phyloP scores from a whole-genome alignment of 352 stramenopile species.

The Pythium monospermum region DNA sequence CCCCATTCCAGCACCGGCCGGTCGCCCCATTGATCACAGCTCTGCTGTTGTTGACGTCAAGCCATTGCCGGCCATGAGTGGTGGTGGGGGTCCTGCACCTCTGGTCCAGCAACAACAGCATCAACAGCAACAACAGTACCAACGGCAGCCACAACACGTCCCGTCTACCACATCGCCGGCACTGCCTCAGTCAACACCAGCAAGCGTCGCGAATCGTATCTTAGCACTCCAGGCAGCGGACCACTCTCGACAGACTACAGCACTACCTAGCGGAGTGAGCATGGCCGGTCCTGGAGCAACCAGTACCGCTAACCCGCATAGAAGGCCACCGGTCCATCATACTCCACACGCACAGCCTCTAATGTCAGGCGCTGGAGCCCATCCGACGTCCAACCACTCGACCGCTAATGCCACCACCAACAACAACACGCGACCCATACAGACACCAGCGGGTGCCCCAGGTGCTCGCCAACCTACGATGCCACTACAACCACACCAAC shows the following conservation, averaged over 20 bases:
- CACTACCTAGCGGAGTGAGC: slow-evolving; percentile 5
- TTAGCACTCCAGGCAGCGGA: slow-evolving; percentile 30
- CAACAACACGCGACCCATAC: too few species aligned
- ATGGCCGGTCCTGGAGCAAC: too few species aligned
- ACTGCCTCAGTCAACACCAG: slow-evolving; percentile 19
- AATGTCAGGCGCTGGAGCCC: too few species aligned
- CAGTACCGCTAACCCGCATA: too few species aligned
- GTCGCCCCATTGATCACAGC: slow-evolving; percentile 1
- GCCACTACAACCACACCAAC: slow-evolving; percentile 9
- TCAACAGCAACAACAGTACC: slow-evolving; percentile 14
- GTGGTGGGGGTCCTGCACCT: not conserved
- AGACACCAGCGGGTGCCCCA: too few species aligned
- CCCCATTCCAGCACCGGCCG: slow-evolving; percentile 7
- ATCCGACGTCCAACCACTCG: too few species aligned
- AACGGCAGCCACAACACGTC: slow-evolving; percentile 6
- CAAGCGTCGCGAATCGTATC: slow-evolving; percentile 21
- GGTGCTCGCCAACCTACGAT: too few species aligned
- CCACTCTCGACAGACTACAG: slow-evolving; percentile 18
- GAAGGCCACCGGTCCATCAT: too few species aligned
- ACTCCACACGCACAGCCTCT: too few species aligned
- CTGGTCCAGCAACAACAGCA: slow-evolving; percentile 6
- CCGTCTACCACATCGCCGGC: slow-evolving; percentile 22
- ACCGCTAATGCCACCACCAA: too few species aligned
- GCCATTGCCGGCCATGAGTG: not conserved
- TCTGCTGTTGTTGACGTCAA: not conserved